Evolutionary conservation across 2,329 filamentous ascomycete species (phyloP), one percentile per base, ranked within the genome.

Genomic region (Aulographum hederae): DNA sequence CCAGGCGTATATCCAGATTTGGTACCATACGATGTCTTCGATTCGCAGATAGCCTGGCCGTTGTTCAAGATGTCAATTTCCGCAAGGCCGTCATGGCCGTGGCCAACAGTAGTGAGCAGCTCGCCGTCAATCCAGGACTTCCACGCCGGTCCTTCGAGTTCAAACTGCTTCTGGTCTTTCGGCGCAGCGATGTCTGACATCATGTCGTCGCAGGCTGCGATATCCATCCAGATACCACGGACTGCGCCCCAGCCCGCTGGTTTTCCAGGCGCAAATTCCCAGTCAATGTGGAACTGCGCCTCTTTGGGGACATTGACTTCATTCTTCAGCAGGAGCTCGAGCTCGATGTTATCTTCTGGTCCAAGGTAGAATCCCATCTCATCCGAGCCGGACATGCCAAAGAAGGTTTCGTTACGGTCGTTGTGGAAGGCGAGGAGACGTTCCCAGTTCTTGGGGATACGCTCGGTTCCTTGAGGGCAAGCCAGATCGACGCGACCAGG

Each of bases 51-150:
- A 6, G 13, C 14, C 26, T 35, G 28, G 18, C 23, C 30, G 18
- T 35, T 33, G 20, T 18, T 10, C 6, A 35, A n/a, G 3, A 35
- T 18, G 6, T 35, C n/a, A 12, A 35, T 15, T 11, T 35, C 13
- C 2, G 26, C 23, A 3, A 17, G 30, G 18, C 33, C 33, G 33
- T 35, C 33, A 26, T 35, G 33, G 20, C 33, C 12, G 18, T 35
- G 33, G 12, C 33, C 33, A n/a, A 35, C 33, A 4, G 33, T 35
- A 20, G 16, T 35, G 2, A 35, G n/a, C 18, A 35, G 30, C 13
- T n/a, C 28, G 16, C 33, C 33, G 17, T 32, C 30, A n/a, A 35
- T 18, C 3, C 30, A 16, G 5, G 30, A 26, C 12, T 15, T 18
- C 33, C 33, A 35, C 6, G 20, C 15, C 18, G 20, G 15, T 4